Conservation (phyloP, 2,329 filamentous ascomycete genomes). For the Beauveria pseudobassiana region DNA sequence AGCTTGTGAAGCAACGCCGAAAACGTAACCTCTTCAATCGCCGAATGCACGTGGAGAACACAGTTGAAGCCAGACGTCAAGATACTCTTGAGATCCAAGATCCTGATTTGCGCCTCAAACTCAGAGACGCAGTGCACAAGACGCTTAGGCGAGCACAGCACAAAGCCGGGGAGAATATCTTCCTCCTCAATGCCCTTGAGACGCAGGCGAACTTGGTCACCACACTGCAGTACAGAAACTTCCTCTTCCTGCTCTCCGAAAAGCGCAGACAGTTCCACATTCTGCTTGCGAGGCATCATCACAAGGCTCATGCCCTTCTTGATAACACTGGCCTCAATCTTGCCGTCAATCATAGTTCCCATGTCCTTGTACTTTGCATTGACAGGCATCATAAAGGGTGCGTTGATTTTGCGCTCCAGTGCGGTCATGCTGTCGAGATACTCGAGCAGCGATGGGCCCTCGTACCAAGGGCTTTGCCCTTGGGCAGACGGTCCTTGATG, state of each 20-base stretch:
- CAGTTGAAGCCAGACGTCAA: constrained; percentile 95
- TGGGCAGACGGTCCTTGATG: constrained; percentile 81
- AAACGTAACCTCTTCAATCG: constrained; percentile 96
- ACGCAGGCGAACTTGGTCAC: constrained; percentile 89
- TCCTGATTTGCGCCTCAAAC: constrained; percentile 95
- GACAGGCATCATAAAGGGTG: constrained; percentile 98
- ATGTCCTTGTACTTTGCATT: constrained; percentile 95
- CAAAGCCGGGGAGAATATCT: constrained; percentile 90
- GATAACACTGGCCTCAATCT: constrained; percentile 89
- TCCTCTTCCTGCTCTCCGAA: constrained; percentile 98
- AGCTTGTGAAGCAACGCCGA: constrained; percentile 81
- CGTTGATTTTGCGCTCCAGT: constrained; percentile 90
- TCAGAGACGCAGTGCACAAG: constrained; percentile 81
- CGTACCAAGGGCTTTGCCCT: constrained; percentile 75
- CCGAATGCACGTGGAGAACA: constrained; percentile 92
- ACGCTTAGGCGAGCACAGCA: constrained; percentile 89
- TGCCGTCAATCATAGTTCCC: constrained; percentile 95
- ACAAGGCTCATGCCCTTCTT: constrained; percentile 81
- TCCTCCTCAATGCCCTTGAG: constrained; percentile 95
- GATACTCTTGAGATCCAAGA: constrained; percentile 91
- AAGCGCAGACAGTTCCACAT: constrained; percentile 71
- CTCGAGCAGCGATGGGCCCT: constrained; percentile 85
- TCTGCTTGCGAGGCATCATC: constrained; percentile 93
- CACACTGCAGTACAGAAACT: constrained; percentile 70
- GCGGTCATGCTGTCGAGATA: constrained; percentile 92